Base-by-base conservation (phyloP, 164 flowering plant species). In the Dillenia suffruticosa region DNA sequence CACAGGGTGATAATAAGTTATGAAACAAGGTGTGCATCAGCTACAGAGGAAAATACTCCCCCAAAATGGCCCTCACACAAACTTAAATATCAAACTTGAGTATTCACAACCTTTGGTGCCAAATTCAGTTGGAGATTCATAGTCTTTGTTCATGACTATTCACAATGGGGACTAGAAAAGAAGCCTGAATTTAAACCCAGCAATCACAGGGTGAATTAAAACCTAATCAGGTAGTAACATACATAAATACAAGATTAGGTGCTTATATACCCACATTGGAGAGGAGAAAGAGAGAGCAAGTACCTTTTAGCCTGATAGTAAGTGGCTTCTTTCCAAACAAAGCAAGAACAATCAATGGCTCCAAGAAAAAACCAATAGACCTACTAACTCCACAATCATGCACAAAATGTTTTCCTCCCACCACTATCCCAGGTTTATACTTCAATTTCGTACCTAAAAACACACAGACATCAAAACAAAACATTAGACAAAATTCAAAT, bases 311-410 rank as follows among this genome's bases (percentile, higher is more conserved):
- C 63, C 68, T 83, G 11, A 92, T 85, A 0, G 68, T 61, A 17
- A 88, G 84, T 10, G 90, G 82, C 48, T 84, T 89, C 81, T 86
- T 89, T 40, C 84, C 96, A 68, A 92, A 95, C 70, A 92, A 71
- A 44, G 79, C 96, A 26, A 89, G 76, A 60, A 95, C 73, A 47
- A 88, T 61, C 73, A 95, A 65, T 1, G 96, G 96, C 81, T 92
- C 97, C 76, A 95, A 55, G 70, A 88, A 92, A 72, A 88, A 92
- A 2, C 97, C 97, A 67, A 95, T 84, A 0, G 97, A 66, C 3
- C 97, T 79, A 66, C 80, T 81, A 43, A 82, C 58, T 10, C 92
- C 96, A 61, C 97, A 95, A 57, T 92, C 96, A 50, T 90, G 97
- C 24, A 74, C 83, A 51, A 82, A 69, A 69, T 77, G 57, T 59